A percentile compares a stretch with the other conserved stretches of the same genome.
Conservation (phyloP, 495 filamentous ascomycete species). For the Podospora sp. region DNA sequence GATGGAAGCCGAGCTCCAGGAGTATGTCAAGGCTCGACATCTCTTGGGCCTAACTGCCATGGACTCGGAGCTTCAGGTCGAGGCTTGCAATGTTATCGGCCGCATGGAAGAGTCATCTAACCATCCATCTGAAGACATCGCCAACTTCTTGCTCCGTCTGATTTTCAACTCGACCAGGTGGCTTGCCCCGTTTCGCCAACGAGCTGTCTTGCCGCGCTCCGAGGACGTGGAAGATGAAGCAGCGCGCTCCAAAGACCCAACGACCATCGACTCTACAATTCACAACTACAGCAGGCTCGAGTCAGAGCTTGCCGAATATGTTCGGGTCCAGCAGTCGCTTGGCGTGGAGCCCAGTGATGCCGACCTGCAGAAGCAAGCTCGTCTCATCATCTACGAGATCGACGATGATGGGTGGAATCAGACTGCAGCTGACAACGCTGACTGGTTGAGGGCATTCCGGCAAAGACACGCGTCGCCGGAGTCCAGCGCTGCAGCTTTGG, state of each 20-base stretch:
- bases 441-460: constrained; percentile 58
- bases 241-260: constrained; percentile 52
- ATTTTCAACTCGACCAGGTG: constrained; percentile 45
- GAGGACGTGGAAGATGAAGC: constrained; percentile 49
- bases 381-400: constrained; percentile 64
- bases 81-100: constrained; percentile 54
- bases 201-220: constrained; percentile 52
- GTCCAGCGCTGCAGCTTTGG: constrained; percentile 19
- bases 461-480: constrained; percentile 35
- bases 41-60: constrained; percentile 56
- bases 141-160: constrained; percentile 53
- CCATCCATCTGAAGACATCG: constrained; percentile 46
- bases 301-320: constrained; percentile 59
- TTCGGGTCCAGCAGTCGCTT: constrained; percentile 49
- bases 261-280: constrained; percentile 55
- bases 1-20: constrained; percentile 50
- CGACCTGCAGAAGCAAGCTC: constrained; percentile 64
- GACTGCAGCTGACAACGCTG: constrained; percentile 66
- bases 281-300: constrained; percentile 60
- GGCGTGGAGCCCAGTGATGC: constrained; percentile 61
- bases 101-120: constrained; percentile 50
- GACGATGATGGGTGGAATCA: constrained; percentile 70
- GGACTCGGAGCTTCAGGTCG: constrained; percentile 54
- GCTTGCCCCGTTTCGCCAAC: constrained; percentile 52
- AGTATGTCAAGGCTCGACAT: constrained; percentile 52